These are phyloP conservation scores for Dichotomocladium elegans DNA, from an alignment of 371 early-diverging fungal genomes.

Conservation along the genomic window DNA sequence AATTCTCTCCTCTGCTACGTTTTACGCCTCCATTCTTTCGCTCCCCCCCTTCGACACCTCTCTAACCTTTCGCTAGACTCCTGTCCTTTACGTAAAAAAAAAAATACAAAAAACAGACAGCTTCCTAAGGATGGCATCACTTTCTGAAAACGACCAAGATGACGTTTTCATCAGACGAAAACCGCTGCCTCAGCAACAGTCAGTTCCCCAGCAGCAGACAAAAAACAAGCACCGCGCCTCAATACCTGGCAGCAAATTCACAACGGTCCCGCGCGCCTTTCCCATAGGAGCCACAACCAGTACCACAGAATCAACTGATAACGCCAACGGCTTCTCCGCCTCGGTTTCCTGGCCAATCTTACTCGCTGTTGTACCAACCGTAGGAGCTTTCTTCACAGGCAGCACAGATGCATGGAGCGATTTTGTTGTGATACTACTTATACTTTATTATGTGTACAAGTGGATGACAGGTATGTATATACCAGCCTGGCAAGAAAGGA, in stretches of 20 bases:
- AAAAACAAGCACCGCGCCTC: slow-evolving; percentile 6
- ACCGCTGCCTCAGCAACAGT: neutral
- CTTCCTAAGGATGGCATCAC: slow-evolving; percentile 3
- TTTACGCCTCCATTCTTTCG: slow-evolving; percentile 9
- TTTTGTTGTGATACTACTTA: slow-evolving; percentile 55
- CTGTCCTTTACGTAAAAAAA: neutral
- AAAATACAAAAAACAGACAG: neutral
- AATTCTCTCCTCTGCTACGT: neutral
- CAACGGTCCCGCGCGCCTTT: neutral
- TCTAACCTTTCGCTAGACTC: neutral
- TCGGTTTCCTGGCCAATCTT: slow-evolving; percentile 62
- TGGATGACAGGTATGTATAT: slow-evolving; percentile 60
- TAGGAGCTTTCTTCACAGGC: slow-evolving; percentile 63
- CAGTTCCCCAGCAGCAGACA: too few species aligned
- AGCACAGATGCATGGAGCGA: slow-evolving; percentile 67
- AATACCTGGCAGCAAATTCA: neutral
- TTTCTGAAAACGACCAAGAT: slow-evolving; percentile 16
- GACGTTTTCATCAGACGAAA: slow-evolving; percentile 8
- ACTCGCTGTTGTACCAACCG: slow-evolving; percentile 57
- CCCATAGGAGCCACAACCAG: neutral
- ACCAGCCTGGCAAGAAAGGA: neutral
- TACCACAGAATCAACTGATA: neutral
- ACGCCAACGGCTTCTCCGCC: slow-evolving; percentile 14
- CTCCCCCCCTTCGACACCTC: slow-evolving; percentile 3
- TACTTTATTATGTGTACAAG: slow-evolving; percentile 63